Evolutionary conservation across 306 rosid species (phyloP).

Genomic region (Fragaria vesca): DNA sequence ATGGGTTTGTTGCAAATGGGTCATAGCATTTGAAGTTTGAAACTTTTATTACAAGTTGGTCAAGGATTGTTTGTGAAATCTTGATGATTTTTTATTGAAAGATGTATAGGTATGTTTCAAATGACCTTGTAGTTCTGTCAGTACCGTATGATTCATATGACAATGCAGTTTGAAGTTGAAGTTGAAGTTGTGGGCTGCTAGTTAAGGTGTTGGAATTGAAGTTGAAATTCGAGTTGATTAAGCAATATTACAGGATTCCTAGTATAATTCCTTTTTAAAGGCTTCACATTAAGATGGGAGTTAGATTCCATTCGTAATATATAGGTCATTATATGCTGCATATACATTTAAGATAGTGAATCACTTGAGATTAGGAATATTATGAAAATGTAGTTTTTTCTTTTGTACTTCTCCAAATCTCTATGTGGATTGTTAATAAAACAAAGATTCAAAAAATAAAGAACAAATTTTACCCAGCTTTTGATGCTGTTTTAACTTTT

Average conservation of each 20-base stretch:
- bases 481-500: not conserved
- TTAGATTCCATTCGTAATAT: not conserved
- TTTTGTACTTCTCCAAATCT: not conserved
- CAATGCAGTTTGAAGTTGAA: conserved; percentile 3
- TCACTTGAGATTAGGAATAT: not conserved
- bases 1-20: conserved; percentile 2
- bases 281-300: not conserved
- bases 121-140: not conserved
- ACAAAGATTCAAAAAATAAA: not conserved
- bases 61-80: not conserved
- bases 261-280: not conserved
- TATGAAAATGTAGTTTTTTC: not conserved
- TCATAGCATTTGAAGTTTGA: conserved; percentile 1
- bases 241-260: not conserved
- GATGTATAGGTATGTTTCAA: not conserved
- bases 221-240: not conserved
- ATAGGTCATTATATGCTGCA: not conserved
- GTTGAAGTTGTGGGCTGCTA: not conserved
- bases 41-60: not conserved
- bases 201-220: not conserved
- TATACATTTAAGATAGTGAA: not conserved
- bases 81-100: not conserved
- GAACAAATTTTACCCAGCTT: not conserved
- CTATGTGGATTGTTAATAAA: not conserved
- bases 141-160: not conserved